Base-by-base conservation (phyloP, 2,329 filamentous ascomycete genomes). In the Ophiostoma fasciatum region DNA sequence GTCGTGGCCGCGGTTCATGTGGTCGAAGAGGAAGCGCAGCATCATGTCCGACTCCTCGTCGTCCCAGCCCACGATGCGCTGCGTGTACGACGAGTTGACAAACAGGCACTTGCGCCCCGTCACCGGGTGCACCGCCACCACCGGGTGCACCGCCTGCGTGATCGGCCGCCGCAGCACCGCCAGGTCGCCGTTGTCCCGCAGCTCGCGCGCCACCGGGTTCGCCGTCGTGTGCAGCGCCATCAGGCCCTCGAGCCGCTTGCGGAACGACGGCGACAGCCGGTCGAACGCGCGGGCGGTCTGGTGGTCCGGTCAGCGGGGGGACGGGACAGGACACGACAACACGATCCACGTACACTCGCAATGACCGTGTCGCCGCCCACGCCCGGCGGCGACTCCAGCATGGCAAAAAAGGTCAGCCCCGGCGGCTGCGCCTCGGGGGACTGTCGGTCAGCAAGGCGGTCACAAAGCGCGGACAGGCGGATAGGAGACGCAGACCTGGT, bases 311-410 rank as follows among this genome's bases (percentile, higher is more conserved):
- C 5, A 20, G n/a, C n/a, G 15, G n/a, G 5, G 27, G 27, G 8
- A 28, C 11, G 21, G 23, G 23, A 13, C 9, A 42, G 26, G n/a
- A 37, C 36, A n/a, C n/a, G n/a, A n/a, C n/a, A n/a, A n/a, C n/a
- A n/a, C n/a, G n/a, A n/a, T 4, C 20, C 10, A 13, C 23, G 23
- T 34, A 43, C 20, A 40, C 37, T 79, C 32, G 68, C 74, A 49
- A 93, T 94, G 5, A 92, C 61, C 0, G 85, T 94, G 51, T 94
- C 84, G 31, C 85, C 85, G 20, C 85, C 87, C 1, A 74, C 76
- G 22, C 71, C 66, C 1, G 32, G 43, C 5, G 85, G 85, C 25
- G 71, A 78, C 50, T 94, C 85, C n/a, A 94, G 68, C 37, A 85
- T 66, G 51, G 92, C 93, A 26, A 94, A 59, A 58, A 94, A 92